Evolutionary conservation across 306 rosid genomes (phyloP).

Genomic region (Fagus crenata): DNA sequence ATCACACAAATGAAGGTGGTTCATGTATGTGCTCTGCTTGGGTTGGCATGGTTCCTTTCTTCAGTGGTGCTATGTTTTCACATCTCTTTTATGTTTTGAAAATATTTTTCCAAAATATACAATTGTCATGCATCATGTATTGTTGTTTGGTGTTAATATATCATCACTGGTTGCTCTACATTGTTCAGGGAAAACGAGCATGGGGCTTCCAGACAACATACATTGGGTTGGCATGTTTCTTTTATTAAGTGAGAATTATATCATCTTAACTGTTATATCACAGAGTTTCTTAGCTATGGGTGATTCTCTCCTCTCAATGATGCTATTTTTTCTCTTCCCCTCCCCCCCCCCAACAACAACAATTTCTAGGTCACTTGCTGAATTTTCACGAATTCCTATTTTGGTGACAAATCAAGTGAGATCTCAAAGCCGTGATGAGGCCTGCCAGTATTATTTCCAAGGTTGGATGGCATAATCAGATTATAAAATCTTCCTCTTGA

Average conservation of each 20-base stretch:
- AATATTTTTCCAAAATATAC: not conserved
- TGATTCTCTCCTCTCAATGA: constrained; percentile 17
- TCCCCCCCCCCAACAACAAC: not conserved
- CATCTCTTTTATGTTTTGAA: not conserved
- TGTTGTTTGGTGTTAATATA: constrained; percentile 8
- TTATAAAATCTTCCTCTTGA: constrained; percentile 17
- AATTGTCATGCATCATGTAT: not conserved
- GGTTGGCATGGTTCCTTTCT: not conserved
- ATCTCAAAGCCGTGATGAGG: constrained; percentile 66
- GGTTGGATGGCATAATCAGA: constrained; percentile 49
- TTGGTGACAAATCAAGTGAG: constrained; percentile 96
- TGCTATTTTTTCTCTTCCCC: constrained; percentile 14
- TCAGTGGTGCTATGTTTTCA: not conserved
- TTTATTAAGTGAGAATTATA: constrained; percentile 70
- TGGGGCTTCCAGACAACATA: constrained; percentile 60
- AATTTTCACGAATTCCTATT: constrained; percentile 83
- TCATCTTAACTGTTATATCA: not conserved
- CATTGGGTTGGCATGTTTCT: constrained; percentile 87
- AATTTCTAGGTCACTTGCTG: constrained; percentile 76
- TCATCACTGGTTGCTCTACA: constrained; percentile 16
- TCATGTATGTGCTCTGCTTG: not conserved
- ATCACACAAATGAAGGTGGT: not conserved
- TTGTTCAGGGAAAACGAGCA: constrained; percentile 60
- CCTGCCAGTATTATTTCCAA: constrained; percentile 71
- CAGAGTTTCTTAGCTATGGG: constrained; percentile 23